Evolutionary conservation across 1,284 basidiomycete species (phyloP).

Genomic region (Phlebopus sp.): DNA sequence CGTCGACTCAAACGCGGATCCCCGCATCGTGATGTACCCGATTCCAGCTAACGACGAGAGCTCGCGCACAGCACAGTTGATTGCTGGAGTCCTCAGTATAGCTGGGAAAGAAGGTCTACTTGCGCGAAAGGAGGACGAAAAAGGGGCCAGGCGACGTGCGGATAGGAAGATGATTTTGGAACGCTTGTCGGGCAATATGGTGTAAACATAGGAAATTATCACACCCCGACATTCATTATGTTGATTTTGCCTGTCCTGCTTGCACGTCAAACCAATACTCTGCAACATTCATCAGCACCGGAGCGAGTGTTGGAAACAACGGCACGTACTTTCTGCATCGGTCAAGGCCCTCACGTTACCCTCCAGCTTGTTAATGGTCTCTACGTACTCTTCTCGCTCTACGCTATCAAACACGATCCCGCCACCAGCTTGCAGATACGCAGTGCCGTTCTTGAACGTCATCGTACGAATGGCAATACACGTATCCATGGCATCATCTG

Average conservation of each 20-base stretch:
- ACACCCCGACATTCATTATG: slow-evolving; percentile 27
- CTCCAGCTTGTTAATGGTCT: slow-evolving; percentile 94
- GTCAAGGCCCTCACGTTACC: slow-evolving; percentile 87
- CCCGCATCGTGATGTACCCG: slow-evolving; percentile 95
- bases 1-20: slow-evolving; percentile 94
- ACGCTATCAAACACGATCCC: slow-evolving; percentile 98
- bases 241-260: slow-evolving; percentile 37
- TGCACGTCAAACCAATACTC: slow-evolving; percentile 71
- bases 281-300: slow-evolving; percentile 30
- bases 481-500: slow-evolving; percentile 93
- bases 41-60: slow-evolving; percentile 98
- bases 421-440: slow-evolving; percentile 94
- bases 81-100: slow-evolving; percentile 88
- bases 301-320: slow-evolving; percentile 5
- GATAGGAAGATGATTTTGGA: slow-evolving; percentile 30
- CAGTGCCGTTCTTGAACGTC: slow-evolving; percentile 92
- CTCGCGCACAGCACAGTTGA: slow-evolving; percentile 84
- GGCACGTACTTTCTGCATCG: slow-evolving; percentile 80
- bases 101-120: slow-evolving; percentile 84
- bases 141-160: slow-evolving; percentile 17
- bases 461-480: slow-evolving; percentile 99
- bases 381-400: slow-evolving; percentile 95
- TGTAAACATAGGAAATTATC: slow-evolving; percentile 18
- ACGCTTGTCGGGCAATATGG: slow-evolving; percentile 22
- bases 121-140: slow-evolving; percentile 23